Conservation (phyloP, 208 protist genomes). For the Trypanosoma caninum region DNA sequence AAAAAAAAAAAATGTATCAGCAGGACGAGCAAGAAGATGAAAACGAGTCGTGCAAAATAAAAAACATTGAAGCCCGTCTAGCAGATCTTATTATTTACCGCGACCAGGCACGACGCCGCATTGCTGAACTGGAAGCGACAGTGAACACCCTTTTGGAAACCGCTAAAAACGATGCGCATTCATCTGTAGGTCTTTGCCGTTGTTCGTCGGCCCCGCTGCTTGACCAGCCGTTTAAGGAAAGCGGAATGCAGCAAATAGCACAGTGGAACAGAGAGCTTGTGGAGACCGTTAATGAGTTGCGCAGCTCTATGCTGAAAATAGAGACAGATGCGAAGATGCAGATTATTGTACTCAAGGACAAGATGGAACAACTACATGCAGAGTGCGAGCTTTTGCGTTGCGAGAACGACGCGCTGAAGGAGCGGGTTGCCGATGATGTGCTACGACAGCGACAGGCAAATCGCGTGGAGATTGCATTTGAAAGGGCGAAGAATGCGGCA, state of each 20-base stretch:
- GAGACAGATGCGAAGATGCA: conserved; percentile 56
- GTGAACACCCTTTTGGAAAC: conserved; percentile 16
- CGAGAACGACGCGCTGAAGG: conserved; percentile 73
- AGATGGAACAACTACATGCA: conserved; percentile 30
- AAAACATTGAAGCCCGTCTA: conserved; percentile 28
- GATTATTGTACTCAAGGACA: conserved; percentile 38
- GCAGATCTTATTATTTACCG: conserved; percentile 37
- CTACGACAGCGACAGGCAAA: conserved; percentile 68
- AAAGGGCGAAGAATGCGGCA: conserved; percentile 43
- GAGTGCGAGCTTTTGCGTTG: conserved; percentile 29
- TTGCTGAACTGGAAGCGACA: conserved; percentile 36
- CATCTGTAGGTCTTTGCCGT: background rate
- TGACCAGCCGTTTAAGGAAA: conserved; percentile 22
- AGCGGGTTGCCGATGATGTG: conserved; percentile 69
- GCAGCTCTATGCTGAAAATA: conserved; percentile 44
- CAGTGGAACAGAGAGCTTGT: conserved; percentile 70
- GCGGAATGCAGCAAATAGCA: conserved; percentile 34
- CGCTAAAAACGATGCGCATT: background rate
- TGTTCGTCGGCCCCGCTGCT: conserved; percentile 7
- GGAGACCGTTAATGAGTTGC: conserved; percentile 50
- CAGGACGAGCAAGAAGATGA: background rate
- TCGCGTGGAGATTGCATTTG: conserved; percentile 66
- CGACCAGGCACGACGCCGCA: conserved; percentile 30
- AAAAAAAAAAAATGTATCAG: background rate
- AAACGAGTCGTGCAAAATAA: background rate